Evolutionary conservation across 2,329 filamentous ascomycete species (phyloP), one percentile per base, ranked within the genome.

Genomic region (Teratosphaeriaceae sp.): DNA sequence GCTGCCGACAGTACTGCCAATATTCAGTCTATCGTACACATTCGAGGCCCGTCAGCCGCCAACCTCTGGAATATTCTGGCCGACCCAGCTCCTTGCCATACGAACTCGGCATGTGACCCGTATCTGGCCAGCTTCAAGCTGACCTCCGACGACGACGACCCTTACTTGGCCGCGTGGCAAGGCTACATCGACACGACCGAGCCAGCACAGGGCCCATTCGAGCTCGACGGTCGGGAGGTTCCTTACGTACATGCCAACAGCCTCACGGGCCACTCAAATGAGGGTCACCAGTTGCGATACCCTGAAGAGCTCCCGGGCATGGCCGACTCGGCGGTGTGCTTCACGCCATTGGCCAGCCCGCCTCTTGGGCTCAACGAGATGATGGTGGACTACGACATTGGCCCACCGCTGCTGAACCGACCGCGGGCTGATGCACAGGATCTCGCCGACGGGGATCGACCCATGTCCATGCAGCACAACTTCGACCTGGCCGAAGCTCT

Each of bases 161-260:
- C 24, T 7, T 23, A 34, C 13, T 22, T 37, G 15, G 24, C 36
- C 22, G 30, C 44, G 33, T 29, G 46, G 46, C 12, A 40, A 27
- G 24, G 34, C 38, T n/a, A 20, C 37, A 13, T 35, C 42, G 18
- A 40, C 31, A 16, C 22, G 16, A 1, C 13, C 18, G 27, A 33
- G 13, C 19, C 35, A 26, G 36, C 34, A 6, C 29, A 23, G 8
- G n/a, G 20, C n/a, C 41, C 51, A 3, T 37, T 44, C 20, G 54
- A 60, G 45, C 50, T 56, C 13, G 52, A 55, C 11, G 43, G 43
- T 21, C 47, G 35, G 9, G 51, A 49, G 36, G 20, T 54, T 3
- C 56, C 56, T 3, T 56, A 57, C 37, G 53, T 56, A 2, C 57
- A 61, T 27, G 45, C 45, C 31, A 61, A 61, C 43, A 56, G 52